Percentiles rank a stretch among this genome's conserved stretches.
Evolutionary conservation across 192 early-diverging fungal species (phyloP).

Genomic region (Backusella sp.): DNA sequence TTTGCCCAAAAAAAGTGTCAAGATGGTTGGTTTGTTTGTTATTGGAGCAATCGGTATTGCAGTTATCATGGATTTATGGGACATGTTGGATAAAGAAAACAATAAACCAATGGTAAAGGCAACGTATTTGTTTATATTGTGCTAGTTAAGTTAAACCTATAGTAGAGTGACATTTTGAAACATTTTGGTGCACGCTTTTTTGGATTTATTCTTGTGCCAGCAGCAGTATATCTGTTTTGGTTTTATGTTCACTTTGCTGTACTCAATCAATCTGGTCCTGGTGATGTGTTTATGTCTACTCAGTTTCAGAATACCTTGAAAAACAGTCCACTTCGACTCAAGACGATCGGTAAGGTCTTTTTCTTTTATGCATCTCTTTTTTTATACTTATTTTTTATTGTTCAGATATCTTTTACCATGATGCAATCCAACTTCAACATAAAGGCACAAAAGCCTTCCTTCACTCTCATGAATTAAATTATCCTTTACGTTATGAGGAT

Average conservation of each 20-base stretch:
- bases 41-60: conserved; percentile 82
- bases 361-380: no score
- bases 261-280: conserved; percentile 78
- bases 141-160: neutral
- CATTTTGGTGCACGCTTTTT: conserved; percentile 88
- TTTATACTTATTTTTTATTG: no score
- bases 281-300: conserved; percentile 91
- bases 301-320: conserved; percentile 82
- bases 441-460: conserved; percentile 72
- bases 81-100: conserved; percentile 82
- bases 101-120: conserved; percentile 57
- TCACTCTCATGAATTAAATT: conserved; percentile 74
- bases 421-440: conserved; percentile 80
- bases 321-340: conserved; percentile 73
- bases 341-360: conserved; percentile 40
- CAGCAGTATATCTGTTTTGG: conserved; percentile 76
- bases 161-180: conserved; percentile 58
- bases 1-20: conserved; percentile 60
- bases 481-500: conserved; percentile 92
- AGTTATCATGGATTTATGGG: conserved; percentile 87
- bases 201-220: conserved; percentile 81
- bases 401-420: conserved; percentile 70
- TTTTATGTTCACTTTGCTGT: conserved; percentile 94
- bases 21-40: conserved; percentile 94
- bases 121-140: neutral